Base-by-base conservation (phyloP, 768 basidiomycete genomes). In the Hydnomerulius pinastri region DNA sequence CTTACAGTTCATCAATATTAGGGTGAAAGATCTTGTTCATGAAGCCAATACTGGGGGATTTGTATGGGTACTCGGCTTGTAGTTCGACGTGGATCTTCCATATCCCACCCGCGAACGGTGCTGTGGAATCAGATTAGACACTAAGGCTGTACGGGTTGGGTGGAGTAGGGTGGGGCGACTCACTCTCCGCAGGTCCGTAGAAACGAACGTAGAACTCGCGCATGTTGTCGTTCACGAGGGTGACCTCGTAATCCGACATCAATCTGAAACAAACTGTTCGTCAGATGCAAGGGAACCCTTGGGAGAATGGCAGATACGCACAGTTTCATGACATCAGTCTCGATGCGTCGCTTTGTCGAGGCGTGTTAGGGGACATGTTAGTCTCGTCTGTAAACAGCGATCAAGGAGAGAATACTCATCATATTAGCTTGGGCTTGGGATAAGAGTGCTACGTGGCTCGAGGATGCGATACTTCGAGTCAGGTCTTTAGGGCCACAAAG, bases 21-120 rank as follows among this genome's bases (percentile, higher is more conserved):
- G 97, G 97, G 62, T 98, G 97, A 68, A 97, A 98, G 69, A 99
- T 98, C 87, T 98, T 98, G 82, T 99, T 99, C 92, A 97, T 95
- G 73, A 99, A 99, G 2, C 97, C 97, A 59, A 99, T 99, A 66
- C 92, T 94, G 5, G 97, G 97, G 24, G 92, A 96, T 72, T 98
- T 98, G 83, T 88, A 99, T 2, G 97, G 97, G 66, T 98, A 99
- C 70, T 97, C 93, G 57, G 98, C 93, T 20, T 96, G 97, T 18
- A 99, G 79, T 68, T 99, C 97, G 51, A 99, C 97, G 64, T 99
- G 97, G 53, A 99, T 95, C 81, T 96, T 97, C 97, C 97, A 99
- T 47, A 94, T 89, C 30, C 97, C 97, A 33, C 91, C 90, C n/a
- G 90, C 85, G 65, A 98, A 98, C 6, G 96, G 96, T 49, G 97